Conservation (phyloP, 2,329 filamentous ascomycete species). For the Fusarium miscanthi region DNA sequence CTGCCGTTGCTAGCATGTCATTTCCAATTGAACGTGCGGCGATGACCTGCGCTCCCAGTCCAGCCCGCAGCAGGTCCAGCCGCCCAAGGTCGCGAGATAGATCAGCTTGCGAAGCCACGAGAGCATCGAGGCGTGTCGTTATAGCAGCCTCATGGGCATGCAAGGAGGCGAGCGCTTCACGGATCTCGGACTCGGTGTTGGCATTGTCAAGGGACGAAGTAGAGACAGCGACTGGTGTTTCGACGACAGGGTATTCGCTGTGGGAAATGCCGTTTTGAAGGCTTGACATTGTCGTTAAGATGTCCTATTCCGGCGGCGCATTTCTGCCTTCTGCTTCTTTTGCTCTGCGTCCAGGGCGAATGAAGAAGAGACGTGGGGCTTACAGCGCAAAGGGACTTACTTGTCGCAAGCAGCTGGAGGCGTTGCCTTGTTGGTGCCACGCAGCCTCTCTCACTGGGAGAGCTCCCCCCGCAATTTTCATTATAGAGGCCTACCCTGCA, state of each 20-base stretch:
- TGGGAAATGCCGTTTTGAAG: slow-evolving; percentile 57
- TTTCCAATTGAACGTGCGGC: slow-evolving; percentile 85
- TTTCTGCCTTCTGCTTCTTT: slow-evolving; percentile 51
- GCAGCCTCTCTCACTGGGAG: slow-evolving; percentile 29
- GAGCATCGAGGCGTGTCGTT: slow-evolving; percentile 77
- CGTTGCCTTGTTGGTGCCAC: slow-evolving; percentile 41
- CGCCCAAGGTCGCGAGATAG: slow-evolving; percentile 87
- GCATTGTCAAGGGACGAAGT: slow-evolving; percentile 71
- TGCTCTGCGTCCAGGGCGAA: slow-evolving; percentile 23
- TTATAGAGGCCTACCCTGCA: slow-evolving; percentile 36
- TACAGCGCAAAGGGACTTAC: slow-evolving; percentile 23
- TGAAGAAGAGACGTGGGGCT: slow-evolving; percentile 25
- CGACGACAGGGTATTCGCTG: slow-evolving; percentile 48
- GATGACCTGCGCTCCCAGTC: slow-evolving; percentile 87
- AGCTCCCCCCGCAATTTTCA: slow-evolving; percentile 39
- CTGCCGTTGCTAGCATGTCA: slow-evolving; percentile 89
- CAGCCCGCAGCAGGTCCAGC: slow-evolving; percentile 88
- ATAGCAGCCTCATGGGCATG: slow-evolving; percentile 80
- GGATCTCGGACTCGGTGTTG: slow-evolving; percentile 81
- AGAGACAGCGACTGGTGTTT: slow-evolving; percentile 31
- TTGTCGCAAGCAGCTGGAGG: slow-evolving; percentile 20
- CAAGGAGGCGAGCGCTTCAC: slow-evolving; percentile 78
- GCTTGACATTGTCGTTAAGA: slow-evolving; percentile 59
- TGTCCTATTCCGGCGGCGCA: slow-evolving; percentile 55
- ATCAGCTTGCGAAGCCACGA: slow-evolving; percentile 86